These are phyloP conservation scores for Aspergillus pseudoglaucus DNA, from an alignment of 2,329 filamentous ascomycete species.

Conservation along the genomic window DNA sequence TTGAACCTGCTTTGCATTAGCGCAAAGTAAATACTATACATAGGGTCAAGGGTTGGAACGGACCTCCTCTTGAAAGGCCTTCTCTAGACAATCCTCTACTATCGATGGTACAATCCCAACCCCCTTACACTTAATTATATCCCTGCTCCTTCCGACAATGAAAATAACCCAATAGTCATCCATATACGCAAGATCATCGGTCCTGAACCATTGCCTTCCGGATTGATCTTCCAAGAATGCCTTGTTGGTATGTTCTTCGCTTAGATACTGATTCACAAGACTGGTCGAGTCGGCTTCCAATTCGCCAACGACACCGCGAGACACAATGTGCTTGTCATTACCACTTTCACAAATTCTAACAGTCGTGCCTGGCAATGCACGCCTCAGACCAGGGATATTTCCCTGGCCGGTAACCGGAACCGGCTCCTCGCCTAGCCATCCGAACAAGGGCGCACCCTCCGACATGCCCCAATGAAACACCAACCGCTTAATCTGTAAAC, in stretches of 20 bases:
- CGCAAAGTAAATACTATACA: background rate
- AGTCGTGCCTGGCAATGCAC: background rate
- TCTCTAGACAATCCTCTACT: background rate
- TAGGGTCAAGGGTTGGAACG: background rate
- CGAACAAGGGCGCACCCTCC: background rate
- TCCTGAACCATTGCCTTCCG: background rate
- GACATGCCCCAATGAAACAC: background rate
- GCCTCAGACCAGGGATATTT: background rate
- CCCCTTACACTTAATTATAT: background rate
- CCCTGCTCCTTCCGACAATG: background rate
- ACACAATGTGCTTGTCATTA: background rate
- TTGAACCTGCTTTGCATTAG: background rate
- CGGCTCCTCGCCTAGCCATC: background rate
- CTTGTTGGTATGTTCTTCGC: background rate
- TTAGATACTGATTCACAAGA: background rate
- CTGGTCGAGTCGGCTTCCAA: background rate
- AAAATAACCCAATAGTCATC: background rate
- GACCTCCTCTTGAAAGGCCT: background rate
- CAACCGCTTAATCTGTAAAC: background rate
- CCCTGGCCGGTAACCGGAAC: background rate
- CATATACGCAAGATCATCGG: background rate
- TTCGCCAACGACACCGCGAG: background rate
- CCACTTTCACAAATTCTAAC: background rate
- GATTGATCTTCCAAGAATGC: background rate
- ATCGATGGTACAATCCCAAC: background rate